Base-by-base conservation (phyloP, 805 yeast genomes). In the Maudiozyma turicensis region DNA sequence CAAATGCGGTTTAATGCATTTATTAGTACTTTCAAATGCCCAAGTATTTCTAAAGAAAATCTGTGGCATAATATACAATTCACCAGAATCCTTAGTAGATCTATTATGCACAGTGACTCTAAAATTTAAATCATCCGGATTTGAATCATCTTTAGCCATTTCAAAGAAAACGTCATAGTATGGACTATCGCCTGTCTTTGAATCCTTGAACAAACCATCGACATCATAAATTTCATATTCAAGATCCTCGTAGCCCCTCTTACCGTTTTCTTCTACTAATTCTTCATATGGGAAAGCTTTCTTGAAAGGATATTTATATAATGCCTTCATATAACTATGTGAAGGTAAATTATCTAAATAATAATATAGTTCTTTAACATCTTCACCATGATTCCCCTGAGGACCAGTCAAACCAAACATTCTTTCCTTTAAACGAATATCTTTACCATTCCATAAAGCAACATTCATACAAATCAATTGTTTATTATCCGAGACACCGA, bases 371-470 rank as follows among this genome's bases (percentile, higher is more conserved):
- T 86, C 95, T 70, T 89, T 89, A 51, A 87, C 96, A 64, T 89
- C 97, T 64, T 89, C 97, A 49, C 97, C 97, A 65, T 89, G 97
- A 64, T 90, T 90, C 9, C 96, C 97, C 64, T 89, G 91, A 6
- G 88, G 88, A 45, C 95, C 95, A 30, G 96, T 88, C 40, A 89
- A 76, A 1, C 97, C 97, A 66, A 82, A 89, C 54, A 85, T 72
- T 55, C 87, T 82, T 64, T 89, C 97, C 67, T 89, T 89, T 65
- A 89, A 73, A 56, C 87, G 77, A 40, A 78, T 81, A 67, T 89
- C 97, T 56, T 86, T 73, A 54, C 86, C 96, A 70, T 89, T 89
- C 97, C 97, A 89, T 52, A 90, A 73, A 1, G 90, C 95, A 71
- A 90, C 72, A 14, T 85, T 76, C 58, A 86, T 66, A 64, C 91